Percentiles rank a stretch among this genome's conserved stretches.
These are phyloP conservation scores for Mytilinidion resinicola DNA, from an alignment of 495 filamentous ascomycete genomes.

Conservation along the genomic window DNA sequence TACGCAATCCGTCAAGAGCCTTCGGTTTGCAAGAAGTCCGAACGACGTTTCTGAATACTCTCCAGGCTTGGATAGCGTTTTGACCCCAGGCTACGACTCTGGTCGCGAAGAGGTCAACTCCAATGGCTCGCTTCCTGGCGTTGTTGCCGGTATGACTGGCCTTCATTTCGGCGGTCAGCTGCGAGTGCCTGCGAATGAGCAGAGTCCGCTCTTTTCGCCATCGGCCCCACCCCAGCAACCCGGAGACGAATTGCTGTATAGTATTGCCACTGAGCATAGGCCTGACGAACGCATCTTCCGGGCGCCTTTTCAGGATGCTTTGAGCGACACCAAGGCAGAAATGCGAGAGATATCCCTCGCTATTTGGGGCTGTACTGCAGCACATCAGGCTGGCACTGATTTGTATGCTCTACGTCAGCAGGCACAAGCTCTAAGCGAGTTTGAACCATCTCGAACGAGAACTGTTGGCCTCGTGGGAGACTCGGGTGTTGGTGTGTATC, in stretches of 20 bases:
- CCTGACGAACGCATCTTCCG: constrained; percentile 9
- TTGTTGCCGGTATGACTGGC: constrained; percentile 6
- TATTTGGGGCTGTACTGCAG: constrained; percentile 14
- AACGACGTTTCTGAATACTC: constrained; percentile 1
- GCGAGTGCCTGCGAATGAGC: neutral
- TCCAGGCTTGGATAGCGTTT: constrained; percentile 10
- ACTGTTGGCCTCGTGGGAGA: constrained; percentile 17
- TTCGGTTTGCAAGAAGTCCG: neutral
- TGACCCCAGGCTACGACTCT: constrained; percentile 14
- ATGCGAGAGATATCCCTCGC: constrained; percentile 18
- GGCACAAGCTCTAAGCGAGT: constrained; percentile 16
- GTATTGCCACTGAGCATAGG: constrained; percentile 4
- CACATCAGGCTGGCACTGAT: constrained; percentile 13
- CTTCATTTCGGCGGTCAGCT: neutral
- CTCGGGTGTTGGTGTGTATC: constrained; percentile 8
- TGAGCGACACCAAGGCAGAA: constrained; percentile 14
- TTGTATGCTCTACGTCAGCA: constrained; percentile 11
- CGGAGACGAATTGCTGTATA: constrained; percentile 17
- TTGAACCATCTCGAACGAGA: constrained; percentile 14
- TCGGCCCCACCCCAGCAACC: constrained; percentile 8
- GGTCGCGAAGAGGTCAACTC: constrained; percentile 12
- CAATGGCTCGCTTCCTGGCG: constrained; percentile 12
- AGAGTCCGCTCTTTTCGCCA: constrained; percentile 7
- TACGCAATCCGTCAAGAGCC: constrained; percentile 12
- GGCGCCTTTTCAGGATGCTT: constrained; percentile 4